Evolutionary conservation across 2,329 filamentous ascomycete genomes (phyloP), one percentile per base, ranked within the genome.

Genomic region (Aspergillus alliaceus): DNA sequence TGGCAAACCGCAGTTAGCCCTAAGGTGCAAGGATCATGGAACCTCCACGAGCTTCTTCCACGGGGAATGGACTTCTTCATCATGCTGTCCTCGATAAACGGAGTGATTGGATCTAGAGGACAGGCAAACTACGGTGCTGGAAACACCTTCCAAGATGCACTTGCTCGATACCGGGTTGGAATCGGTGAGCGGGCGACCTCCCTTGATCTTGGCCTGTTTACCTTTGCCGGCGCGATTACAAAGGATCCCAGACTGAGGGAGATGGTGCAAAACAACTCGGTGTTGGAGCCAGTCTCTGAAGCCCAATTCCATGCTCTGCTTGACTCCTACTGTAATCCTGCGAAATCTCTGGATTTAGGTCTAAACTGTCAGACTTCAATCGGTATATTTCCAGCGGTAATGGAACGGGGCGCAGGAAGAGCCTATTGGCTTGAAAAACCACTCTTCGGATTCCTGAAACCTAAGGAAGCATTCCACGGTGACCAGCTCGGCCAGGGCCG

Each of bases 121-220:
- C 68, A 82, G 49, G 71, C 78, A 6, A 78, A 75, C 57, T 77
- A 77, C 56, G 66, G 68, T 1, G 71, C 74, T 8, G 73, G 64
- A n/a, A 69, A 70, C 53, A 67, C 71, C 1, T 77, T 69, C 61
- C 66, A 74, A 49, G 71, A 74, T 37, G 66, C 67, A 3, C 57
- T 74, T 11, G 71, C 70, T 0, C 61, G 55, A 25, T 59, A 70
- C 22, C 70, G 71, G 6, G 29, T 57, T 11, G 37, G 39, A 12
- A 25, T 51, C 12, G 59, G 59, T n/a, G 59, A 61, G 48, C 46
- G 52, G 6, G 60, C 60, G 1, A 51, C 54, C 6, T 53, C 60
- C 1, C 22, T 62, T 0, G 60, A 60, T 20, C 57, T 74, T 2
- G 69, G 69, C 3, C 57, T 59, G 12, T 64, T 74, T 31, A 53